Percentiles rank a stretch among this genome's conserved stretches.
These are phyloP conservation scores for Lagenaria siceraria DNA, from an alignment of 306 rosid species.

Conservation along the genomic window DNA sequence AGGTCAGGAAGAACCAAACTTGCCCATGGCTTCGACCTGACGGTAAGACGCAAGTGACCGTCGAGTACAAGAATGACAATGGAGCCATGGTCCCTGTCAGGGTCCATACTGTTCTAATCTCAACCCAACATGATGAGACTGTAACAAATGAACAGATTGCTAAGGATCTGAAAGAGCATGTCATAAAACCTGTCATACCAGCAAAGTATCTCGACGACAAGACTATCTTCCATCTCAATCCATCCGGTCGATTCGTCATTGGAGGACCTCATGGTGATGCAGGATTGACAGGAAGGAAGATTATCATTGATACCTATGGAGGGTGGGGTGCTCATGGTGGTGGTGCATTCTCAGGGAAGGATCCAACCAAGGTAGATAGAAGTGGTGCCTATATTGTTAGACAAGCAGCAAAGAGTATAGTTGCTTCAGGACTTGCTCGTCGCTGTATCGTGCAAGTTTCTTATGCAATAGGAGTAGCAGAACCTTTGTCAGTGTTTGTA, in stretches of 20 bases:
- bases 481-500: constrained; percentile 17
- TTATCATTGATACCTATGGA: constrained; percentile 15
- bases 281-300: constrained; percentile 16
- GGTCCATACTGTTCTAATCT: constrained; percentile 17
- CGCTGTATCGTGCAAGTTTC: constrained; percentile 20
- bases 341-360: constrained; percentile 16
- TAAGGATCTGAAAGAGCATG: constrained; percentile 14
- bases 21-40: constrained; percentile 20
- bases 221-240: constrained; percentile 19
- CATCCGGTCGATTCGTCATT: constrained; percentile 19
- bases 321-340: constrained; percentile 24
- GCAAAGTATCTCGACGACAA: constrained; percentile 12
- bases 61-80: constrained; percentile 9
- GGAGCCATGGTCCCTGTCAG: constrained; percentile 14
- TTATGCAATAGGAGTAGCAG: constrained; percentile 17
- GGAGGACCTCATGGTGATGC: constrained; percentile 20
- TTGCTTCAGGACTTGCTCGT: constrained; percentile 13
- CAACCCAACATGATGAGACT: constrained; percentile 15
- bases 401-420: constrained; percentile 16
- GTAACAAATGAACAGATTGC: constrained; percentile 16
- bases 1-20: constrained; percentile 17
- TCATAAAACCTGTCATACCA: constrained; percentile 14
- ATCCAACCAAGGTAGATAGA: constrained; percentile 17
- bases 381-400: constrained; percentile 17
- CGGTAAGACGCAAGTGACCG: constrained; percentile 15